phyloP scores from a whole-genome alignment of 768 basidiomycete genomes.

The Paxillus ammoniavirescens region DNA sequence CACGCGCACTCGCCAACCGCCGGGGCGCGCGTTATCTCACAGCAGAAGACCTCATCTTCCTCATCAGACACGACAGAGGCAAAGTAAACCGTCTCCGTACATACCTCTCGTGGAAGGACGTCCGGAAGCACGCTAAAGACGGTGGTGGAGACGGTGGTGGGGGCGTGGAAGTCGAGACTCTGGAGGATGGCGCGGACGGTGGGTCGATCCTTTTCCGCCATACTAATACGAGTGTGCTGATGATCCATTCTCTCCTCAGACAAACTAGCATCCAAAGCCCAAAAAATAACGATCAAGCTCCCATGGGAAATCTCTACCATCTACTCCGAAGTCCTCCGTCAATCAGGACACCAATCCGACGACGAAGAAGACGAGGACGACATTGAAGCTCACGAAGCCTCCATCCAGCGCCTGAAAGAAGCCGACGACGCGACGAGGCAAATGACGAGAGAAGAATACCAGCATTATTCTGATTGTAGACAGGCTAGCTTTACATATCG shows the following conservation, averaged over 20 bases:
- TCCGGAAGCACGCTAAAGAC: conserved; percentile 92
- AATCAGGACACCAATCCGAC: conserved; percentile 80
- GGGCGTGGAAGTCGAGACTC: conserved; percentile 76
- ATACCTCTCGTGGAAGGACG: conserved; percentile 97
- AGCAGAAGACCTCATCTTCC: conserved; percentile 94
- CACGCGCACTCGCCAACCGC: conserved; percentile 76
- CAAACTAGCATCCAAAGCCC: conserved; percentile 77
- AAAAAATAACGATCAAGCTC: conserved; percentile 92
- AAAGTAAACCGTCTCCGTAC: conserved; percentile 92
- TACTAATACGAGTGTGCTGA: background rate
- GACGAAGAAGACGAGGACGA: conserved; percentile 97
- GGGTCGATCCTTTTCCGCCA: conserved; percentile 22
- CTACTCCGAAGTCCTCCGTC: conserved; percentile 81
- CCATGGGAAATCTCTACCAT: conserved; percentile 95
- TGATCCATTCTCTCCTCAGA: conserved; percentile 39
- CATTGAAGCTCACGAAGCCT: conserved; percentile 92
- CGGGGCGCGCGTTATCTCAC: conserved; percentile 84
- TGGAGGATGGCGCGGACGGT: conserved; percentile 86
- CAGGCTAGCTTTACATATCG: conserved; percentile 97
- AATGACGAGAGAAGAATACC: conserved; percentile 97
- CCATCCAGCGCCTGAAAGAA: conserved; percentile 89
- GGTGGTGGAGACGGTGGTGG: conserved; percentile 78
- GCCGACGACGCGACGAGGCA: conserved; percentile 92
- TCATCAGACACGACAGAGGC: conserved; percentile 90
- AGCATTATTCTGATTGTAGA: conserved; percentile 94